phyloP scores from a whole-genome alignment of 306 rosid genomes.

The Canavalia gladiata region DNA sequence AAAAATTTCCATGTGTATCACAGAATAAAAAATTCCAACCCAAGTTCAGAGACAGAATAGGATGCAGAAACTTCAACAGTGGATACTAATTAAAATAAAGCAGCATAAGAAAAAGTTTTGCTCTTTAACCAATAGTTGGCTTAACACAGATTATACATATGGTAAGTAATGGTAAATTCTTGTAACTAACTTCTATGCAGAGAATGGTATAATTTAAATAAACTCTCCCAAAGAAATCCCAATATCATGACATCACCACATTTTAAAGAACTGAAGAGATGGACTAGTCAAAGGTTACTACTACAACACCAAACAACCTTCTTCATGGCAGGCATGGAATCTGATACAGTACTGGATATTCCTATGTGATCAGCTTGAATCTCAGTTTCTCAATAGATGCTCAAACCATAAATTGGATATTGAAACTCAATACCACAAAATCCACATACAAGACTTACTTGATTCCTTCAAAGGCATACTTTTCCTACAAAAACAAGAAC shows the following conservation, averaged over 20 bases:
- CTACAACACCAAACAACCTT: constrained; percentile 60
- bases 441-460: constrained; percentile 48
- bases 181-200: constrained; percentile 11
- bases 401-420: constrained; percentile 50
- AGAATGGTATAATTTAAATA: neutral
- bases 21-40: neutral
- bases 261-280: constrained; percentile 25
- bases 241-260: neutral
- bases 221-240: neutral
- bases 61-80: constrained; percentile 31
- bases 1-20: neutral
- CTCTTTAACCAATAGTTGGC: constrained; percentile 34
- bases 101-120: neutral
- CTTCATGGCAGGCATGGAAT: constrained; percentile 66
- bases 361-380: constrained; percentile 37
- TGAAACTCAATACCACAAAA: constrained; percentile 47
- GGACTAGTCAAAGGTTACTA: constrained; percentile 10
- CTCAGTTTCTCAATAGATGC: constrained; percentile 44
- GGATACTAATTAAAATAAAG: neutral
- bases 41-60: constrained; percentile 14
- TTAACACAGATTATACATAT: neutral
- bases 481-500: constrained; percentile 48
- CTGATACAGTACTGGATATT: constrained; percentile 39
- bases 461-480: constrained; percentile 36
- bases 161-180: neutral